A percentile compares a stretch with the other conserved stretches of the same genome.
These are phyloP conservation scores for Vigna unguiculata DNA, from an alignment of 306 rosid genomes.

Conservation along the genomic window DNA sequence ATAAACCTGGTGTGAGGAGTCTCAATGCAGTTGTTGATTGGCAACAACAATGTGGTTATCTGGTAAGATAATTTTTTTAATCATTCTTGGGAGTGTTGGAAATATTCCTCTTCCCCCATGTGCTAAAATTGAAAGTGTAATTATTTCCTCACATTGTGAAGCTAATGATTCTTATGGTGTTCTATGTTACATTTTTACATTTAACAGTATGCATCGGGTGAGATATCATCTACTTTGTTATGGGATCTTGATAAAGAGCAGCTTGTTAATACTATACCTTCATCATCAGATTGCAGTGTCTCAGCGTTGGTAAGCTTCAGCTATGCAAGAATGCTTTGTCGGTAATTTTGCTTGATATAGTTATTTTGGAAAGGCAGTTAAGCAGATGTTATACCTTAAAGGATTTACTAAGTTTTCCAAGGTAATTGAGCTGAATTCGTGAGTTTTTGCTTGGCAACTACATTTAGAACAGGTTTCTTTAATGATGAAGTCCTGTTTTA, in stretches of 20 bases:
- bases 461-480: conserved; percentile 3
- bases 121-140: conserved; percentile 13
- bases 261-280: conserved; percentile 74
- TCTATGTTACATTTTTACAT: conserved; percentile 39
- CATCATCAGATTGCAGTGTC: conserved; percentile 86
- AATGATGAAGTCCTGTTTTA: not conserved
- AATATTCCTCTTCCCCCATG: conserved; percentile 1
- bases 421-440: not conserved
- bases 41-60: conserved; percentile 97
- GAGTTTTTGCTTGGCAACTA: conserved; percentile 5
- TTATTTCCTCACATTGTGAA: conserved; percentile 16
- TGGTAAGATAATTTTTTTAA: conserved; percentile 57
- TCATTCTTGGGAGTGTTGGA: conserved; percentile 32
- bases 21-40: conserved; percentile 95
- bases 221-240: conserved; percentile 72
- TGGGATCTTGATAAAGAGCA: conserved; percentile 99
- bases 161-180: conserved; percentile 37
- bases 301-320: conserved; percentile 80
- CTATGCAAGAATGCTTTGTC: conserved; percentile 18
- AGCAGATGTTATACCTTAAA: not conserved
- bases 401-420: conserved; percentile 7
- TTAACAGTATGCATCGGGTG: conserved; percentile 89
- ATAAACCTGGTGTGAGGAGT: conserved; percentile 85
- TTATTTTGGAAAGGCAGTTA: conserved; percentile 31
- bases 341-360: conserved; percentile 20